These are phyloP conservation scores for Monilinia laxa DNA, from an alignment of 2,329 filamentous ascomycete genomes.

Conservation along the genomic window DNA sequence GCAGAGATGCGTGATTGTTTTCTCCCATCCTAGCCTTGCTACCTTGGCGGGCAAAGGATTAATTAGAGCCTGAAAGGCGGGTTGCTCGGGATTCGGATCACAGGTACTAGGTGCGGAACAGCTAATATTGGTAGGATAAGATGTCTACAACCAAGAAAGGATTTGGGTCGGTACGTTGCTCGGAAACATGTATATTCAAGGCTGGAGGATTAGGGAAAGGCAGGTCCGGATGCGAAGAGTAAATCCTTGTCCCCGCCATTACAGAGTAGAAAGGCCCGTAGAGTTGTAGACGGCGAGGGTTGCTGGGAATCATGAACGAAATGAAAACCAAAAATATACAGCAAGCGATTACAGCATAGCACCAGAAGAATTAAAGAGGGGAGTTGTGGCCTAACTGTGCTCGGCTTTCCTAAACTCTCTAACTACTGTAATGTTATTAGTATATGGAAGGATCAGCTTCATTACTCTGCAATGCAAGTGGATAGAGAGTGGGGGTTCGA, in stretches of 20 bases:
- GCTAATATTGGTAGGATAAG: background rate
- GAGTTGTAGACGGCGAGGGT: background rate
- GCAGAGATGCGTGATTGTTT: background rate
- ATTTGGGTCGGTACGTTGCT: no score
- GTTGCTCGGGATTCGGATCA: slow-evolving; percentile 12
- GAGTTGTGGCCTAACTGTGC: background rate
- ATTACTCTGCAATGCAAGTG: slow-evolving; percentile 3
- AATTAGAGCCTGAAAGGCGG: no score
- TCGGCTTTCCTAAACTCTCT: background rate
- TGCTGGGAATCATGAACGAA: no score
- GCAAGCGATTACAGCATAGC: no score
- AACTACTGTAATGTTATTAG: background rate
- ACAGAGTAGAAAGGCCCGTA: no score
- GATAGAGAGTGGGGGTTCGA: slow-evolving; percentile 1
- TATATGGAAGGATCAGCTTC: slow-evolving; percentile 3
- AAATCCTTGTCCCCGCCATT: background rate
- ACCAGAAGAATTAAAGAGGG: background rate
- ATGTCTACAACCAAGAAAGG: background rate
- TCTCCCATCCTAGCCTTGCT: background rate
- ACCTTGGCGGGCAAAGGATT: no score
- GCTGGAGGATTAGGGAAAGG: background rate
- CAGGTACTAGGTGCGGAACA: background rate
- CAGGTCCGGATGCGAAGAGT: background rate
- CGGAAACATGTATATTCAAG: no score
- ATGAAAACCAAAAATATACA: background rate